Conservation (phyloP, 306 rosid species). For the Cicer judaicum region DNA sequence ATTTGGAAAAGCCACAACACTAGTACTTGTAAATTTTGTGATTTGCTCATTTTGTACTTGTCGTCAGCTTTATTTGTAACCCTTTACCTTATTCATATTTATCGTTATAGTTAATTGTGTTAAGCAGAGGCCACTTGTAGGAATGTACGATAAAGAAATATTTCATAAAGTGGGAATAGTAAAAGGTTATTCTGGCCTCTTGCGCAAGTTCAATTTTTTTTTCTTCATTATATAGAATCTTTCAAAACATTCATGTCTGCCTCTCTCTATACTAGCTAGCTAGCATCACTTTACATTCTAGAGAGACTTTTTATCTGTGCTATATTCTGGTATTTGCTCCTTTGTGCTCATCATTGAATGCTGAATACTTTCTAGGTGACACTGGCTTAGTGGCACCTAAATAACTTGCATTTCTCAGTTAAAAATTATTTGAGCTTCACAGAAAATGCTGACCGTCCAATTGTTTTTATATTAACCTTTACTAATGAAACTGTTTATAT, state of each 20-base stretch:
- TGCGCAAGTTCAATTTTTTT: conserved; percentile 7
- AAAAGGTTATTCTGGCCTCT: conserved; percentile 17
- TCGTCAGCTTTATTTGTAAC: conserved; percentile 31
- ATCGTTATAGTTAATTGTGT: conserved; percentile 30
- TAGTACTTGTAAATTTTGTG: conserved; percentile 25
- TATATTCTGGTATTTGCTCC: conserved; percentile 26
- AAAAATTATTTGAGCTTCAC: conserved; percentile 36
- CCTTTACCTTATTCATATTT: conserved; percentile 26
- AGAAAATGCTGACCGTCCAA: conserved; percentile 27
- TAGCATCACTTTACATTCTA: conserved; percentile 19
- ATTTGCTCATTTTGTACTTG: conserved; percentile 30
- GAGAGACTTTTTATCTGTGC: conserved; percentile 25
- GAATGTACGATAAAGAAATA: conserved; percentile 27
- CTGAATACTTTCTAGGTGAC: conserved; percentile 29
- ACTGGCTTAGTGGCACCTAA: conserved; percentile 19
- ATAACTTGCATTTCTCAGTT: conserved; percentile 15
- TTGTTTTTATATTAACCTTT: conserved; percentile 2
- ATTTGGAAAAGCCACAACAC: conserved; percentile 34
- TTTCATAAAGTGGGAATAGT: conserved; percentile 13
- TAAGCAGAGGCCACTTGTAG: conserved; percentile 33
- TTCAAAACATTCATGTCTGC: conserved; percentile 15
- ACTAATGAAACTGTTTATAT: no score
- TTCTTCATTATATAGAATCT: conserved; percentile 9
- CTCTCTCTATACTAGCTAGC: conserved; percentile 18
- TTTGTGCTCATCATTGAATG: conserved; percentile 31